Evolutionary conservation across 441 rosid genomes (phyloP).

Genomic region (Raphanus hybrid): DNA sequence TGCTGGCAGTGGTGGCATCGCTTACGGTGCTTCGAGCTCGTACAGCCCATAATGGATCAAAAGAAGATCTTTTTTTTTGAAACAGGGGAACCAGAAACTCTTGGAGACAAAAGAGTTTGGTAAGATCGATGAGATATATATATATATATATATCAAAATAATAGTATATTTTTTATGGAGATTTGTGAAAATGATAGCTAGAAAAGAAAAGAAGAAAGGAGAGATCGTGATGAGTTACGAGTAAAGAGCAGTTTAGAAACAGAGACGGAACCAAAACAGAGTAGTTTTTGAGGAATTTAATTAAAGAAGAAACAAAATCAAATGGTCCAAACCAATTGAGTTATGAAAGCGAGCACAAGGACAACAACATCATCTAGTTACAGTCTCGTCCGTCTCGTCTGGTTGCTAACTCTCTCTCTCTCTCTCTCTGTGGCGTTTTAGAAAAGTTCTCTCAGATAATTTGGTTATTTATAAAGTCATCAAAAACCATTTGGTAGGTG

Average conservation of each 20-base stretch:
- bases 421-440: too few relatives aligned
- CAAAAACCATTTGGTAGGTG: too few relatives aligned
- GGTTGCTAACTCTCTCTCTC: too few relatives aligned
- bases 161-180: constrained; percentile 12
- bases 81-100: neutral
- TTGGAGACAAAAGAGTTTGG: constrained; percentile 4
- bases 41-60: constrained; percentile 70
- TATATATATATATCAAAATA: constrained; percentile 10
- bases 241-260: neutral
- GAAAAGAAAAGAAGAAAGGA: neutral
- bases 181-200: constrained; percentile 38
- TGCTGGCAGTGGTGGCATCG: constrained; percentile 70
- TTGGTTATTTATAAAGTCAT: too few relatives aligned
- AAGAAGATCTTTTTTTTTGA: neutral
- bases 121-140: constrained; percentile 23
- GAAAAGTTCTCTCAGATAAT: too few relatives aligned
- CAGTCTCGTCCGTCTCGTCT: too few relatives aligned
- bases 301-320: too few relatives aligned
- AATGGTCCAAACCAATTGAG: too few relatives aligned
- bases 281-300: too few relatives aligned
- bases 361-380: too few relatives aligned
- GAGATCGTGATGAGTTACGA: constrained; percentile 22
- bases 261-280: too few relatives aligned
- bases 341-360: too few relatives aligned
- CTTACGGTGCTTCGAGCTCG: constrained; percentile 66